These are phyloP conservation scores for Boletus vinaceobasis DNA, from an alignment of 768 basidiomycete genomes.

Conservation along the genomic window DNA sequence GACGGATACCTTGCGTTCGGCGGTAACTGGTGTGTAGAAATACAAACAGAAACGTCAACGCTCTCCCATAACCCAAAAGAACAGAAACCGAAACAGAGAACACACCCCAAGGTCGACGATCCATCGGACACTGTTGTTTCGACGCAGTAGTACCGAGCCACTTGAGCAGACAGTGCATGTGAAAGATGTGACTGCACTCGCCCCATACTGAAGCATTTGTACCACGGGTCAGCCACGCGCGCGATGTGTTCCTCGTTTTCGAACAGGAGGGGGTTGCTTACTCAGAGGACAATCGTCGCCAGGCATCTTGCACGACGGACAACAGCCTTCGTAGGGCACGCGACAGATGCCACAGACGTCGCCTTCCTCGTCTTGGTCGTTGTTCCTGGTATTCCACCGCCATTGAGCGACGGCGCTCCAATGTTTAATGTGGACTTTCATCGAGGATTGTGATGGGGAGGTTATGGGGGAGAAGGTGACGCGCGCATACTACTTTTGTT, in stretches of 20 bases:
- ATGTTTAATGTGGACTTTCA: constrained; percentile 81
- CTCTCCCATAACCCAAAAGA: background rate
- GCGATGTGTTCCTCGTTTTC: too few species aligned
- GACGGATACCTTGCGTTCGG: constrained; percentile 47
- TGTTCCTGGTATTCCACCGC: constrained; percentile 67
- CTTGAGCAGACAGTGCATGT: constrained; percentile 97
- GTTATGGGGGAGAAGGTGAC: background rate
- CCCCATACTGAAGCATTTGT: constrained; percentile 75
- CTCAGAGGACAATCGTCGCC: constrained; percentile 94
- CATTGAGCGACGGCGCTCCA: constrained; percentile 90
- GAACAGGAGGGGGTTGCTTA: background rate
- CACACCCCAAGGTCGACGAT: constrained; percentile 88
- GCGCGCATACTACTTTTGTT: background rate
- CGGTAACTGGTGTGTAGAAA: constrained; percentile 40
- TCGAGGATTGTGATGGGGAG: background rate
- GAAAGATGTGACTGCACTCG: constrained; percentile 95
- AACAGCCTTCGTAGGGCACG: constrained; percentile 90
- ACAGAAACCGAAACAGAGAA: too few species aligned
- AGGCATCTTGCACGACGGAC: constrained; percentile 93
- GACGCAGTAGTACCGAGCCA: constrained; percentile 90
- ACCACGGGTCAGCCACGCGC: background rate
- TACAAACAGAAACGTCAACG: background rate
- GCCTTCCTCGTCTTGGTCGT: constrained; percentile 45
- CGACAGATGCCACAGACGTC: constrained; percentile 87
- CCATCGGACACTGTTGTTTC: constrained; percentile 99